Evolutionary conservation across 371 early-diverging fungal species (phyloP).

Genomic region (Mitosporidium daphniae): DNA sequence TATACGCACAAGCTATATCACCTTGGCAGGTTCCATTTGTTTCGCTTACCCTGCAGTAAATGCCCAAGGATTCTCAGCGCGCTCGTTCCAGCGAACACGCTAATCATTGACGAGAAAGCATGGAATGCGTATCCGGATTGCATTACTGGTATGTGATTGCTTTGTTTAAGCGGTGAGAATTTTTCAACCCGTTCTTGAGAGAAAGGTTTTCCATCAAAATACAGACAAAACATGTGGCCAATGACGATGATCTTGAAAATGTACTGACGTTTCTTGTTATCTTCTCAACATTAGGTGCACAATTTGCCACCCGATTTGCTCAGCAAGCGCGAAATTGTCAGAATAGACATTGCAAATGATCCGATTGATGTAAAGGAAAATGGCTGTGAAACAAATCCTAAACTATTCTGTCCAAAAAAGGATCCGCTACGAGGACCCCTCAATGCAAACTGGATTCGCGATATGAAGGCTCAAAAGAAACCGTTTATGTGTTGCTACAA

Average conservation of each 20-base stretch:
- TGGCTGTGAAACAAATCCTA: slow-evolving; percentile 1
- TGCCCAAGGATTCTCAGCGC: slow-evolving; percentile 6
- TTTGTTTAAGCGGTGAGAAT: too few relatives aligned
- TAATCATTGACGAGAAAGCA: slow-evolving; percentile 7
- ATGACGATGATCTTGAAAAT: slow-evolving; percentile 2
- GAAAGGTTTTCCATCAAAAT: slow-evolving; percentile 2
- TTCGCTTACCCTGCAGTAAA: too few relatives aligned
- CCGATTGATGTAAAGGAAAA: background rate
- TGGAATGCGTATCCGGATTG: slow-evolving; percentile 7
- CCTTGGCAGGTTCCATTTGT: too few relatives aligned
- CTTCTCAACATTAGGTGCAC: background rate
- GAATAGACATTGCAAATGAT: slow-evolving; percentile 1
- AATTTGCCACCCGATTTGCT: background rate
- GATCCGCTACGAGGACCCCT: slow-evolving; percentile 1
- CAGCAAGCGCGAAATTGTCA: slow-evolving; percentile 2
- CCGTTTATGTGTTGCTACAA: slow-evolving; percentile 8
- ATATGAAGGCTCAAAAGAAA: background rate
- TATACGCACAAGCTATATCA: slow-evolving; percentile 8
- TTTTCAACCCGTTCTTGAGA: slow-evolving; percentile 1
- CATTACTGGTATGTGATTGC: slow-evolving; percentile 5
- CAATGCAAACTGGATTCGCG: slow-evolving; percentile 1
- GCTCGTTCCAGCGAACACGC: slow-evolving; percentile 7
- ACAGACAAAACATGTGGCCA: slow-evolving; percentile 1
- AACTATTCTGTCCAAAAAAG: slow-evolving; percentile 1
- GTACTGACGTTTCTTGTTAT: slow-evolving; percentile 1